A percentile compares a stretch with the other conserved stretches of the same genome.
Evolutionary conservation across 1,139 yeast species (phyloP).

Genomic region (Nakaseomyces bracarensis): DNA sequence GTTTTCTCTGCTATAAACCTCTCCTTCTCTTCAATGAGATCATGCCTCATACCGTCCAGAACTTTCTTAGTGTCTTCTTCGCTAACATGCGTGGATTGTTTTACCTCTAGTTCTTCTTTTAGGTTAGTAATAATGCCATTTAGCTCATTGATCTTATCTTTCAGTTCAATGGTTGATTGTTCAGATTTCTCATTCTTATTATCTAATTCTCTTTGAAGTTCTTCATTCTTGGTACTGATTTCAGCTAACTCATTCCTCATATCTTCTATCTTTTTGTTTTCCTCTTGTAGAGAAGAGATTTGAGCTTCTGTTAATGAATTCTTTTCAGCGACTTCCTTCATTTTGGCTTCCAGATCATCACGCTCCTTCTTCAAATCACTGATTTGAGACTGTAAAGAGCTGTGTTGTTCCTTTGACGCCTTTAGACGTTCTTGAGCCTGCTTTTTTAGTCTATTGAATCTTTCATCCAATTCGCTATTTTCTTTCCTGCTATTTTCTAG

Average conservation of each 20-base stretch:
- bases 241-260: conserved; percentile 15
- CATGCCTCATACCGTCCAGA: conserved; percentile 23
- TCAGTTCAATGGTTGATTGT: conserved; percentile 5
- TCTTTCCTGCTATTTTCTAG: conserved; percentile 23
- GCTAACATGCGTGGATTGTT: conserved; percentile 1
- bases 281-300: conserved; percentile 6
- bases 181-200: neutral
- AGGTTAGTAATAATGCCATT: conserved; percentile 7
- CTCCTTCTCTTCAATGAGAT: conserved; percentile 22
- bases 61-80: conserved; percentile 14
- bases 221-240: neutral
- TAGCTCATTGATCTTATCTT: conserved; percentile 7
- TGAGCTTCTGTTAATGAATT: conserved; percentile 6
- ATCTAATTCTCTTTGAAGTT: neutral
- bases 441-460: conserved; percentile 31
- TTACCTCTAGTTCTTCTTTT: conserved; percentile 7
- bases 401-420: conserved; percentile 30
- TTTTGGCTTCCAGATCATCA: conserved; percentile 15
- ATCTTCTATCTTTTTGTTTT: conserved; percentile 8
- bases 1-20: conserved; percentile 15
- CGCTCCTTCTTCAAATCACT: conserved; percentile 16
- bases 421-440: conserved; percentile 36
- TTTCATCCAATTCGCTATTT: conserved; percentile 29
- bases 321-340: conserved; percentile 19
- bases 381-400: conserved; percentile 16